Evolutionary conservation across 352 stramenopile genomes (phyloP).

Genomic region (Globisporangium radiosum): DNA sequence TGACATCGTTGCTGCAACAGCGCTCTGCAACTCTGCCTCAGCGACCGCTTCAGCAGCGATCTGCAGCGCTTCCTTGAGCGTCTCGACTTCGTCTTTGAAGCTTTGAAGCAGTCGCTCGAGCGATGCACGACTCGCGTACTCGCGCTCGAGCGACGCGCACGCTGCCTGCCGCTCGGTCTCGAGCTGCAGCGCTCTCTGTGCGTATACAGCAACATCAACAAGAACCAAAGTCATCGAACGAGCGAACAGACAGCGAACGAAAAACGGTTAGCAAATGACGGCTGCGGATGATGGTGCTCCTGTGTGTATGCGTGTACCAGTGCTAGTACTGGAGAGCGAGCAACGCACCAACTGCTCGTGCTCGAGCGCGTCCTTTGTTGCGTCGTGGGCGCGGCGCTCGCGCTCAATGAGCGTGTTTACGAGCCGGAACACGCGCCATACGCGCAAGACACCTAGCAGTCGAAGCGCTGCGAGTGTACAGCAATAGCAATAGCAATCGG

Average conservation of each 20-base stretch:
- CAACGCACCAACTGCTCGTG: slow-evolving; percentile 35
- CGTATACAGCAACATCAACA: too few relatives aligned
- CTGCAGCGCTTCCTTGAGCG: slow-evolving; percentile 63
- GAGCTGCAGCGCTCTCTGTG: slow-evolving; percentile 33
- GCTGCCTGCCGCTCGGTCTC: slow-evolving; percentile 37
- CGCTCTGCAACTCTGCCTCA: slow-evolving; percentile 13
- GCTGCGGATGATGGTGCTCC: too few relatives aligned
- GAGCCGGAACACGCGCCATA: slow-evolving; percentile 59
- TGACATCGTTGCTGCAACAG: not conserved
- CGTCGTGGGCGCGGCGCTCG: slow-evolving; percentile 36
- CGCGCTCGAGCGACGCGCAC: slow-evolving; percentile 50
- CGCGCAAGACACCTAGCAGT: slow-evolving; percentile 40
- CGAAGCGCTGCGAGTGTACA: slow-evolving; percentile 21
- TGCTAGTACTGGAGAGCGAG: slow-evolving; percentile 1
- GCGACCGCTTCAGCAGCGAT: slow-evolving; percentile 61
- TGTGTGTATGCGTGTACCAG: too few relatives aligned
- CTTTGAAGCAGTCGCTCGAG: slow-evolving; percentile 50
- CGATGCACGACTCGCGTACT: slow-evolving; percentile 39
- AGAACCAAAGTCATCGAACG: too few relatives aligned
- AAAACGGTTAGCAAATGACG: too few relatives aligned
- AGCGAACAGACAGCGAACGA: too few relatives aligned
- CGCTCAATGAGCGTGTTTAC: slow-evolving; percentile 39
- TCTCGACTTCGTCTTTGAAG: slow-evolving; percentile 74
- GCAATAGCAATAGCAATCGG: too few relatives aligned
- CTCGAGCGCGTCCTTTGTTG: slow-evolving; percentile 30